These are phyloP conservation scores for Rhodosporidiobolus odoratus DNA, from an alignment of 768 basidiomycete genomes.

Conservation along the genomic window DNA sequence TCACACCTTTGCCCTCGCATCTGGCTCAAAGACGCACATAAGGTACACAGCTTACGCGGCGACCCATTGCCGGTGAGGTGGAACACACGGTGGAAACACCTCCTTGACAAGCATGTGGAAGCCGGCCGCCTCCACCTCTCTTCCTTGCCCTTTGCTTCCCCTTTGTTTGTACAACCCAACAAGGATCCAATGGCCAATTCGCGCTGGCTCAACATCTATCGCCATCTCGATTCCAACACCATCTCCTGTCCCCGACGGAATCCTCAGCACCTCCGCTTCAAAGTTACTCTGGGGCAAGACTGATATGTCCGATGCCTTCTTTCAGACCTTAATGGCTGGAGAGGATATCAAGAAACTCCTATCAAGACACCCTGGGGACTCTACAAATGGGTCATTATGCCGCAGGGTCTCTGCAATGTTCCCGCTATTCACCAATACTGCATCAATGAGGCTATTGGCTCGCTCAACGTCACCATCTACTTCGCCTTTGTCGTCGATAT, in stretches of 20 bases:
- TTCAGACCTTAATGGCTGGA: constrained; percentile 19
- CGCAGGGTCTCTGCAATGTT: constrained; percentile 33
- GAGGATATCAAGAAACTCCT: constrained; percentile 35
- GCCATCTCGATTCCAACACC: constrained; percentile 9
- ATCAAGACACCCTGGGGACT: constrained; percentile 32
- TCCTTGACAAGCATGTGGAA: constrained; percentile 9
- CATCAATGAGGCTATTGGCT: constrained; percentile 27
- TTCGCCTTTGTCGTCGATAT: constrained; percentile 48
- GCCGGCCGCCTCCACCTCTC: constrained; percentile 11
- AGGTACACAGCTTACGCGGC: constrained; percentile 7
- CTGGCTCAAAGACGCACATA: background rate
- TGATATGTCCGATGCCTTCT: constrained; percentile 33
- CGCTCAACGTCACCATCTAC: background rate
- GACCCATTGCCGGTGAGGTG: background rate
- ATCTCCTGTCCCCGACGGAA: constrained; percentile 12
- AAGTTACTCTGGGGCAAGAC: constrained; percentile 21
- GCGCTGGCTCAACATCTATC: constrained; percentile 18
- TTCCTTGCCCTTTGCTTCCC: constrained; percentile 6
- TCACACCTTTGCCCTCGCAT: background rate
- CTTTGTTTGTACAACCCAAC: constrained; percentile 13
- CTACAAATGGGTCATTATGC: constrained; percentile 31
- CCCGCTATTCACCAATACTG: constrained; percentile 32
- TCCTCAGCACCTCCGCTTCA: background rate
- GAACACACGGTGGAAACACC: background rate
- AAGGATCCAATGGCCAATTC: constrained; percentile 8